Base-by-base conservation (phyloP, 345 rosid genomes). In the Sonneratia alba region DNA sequence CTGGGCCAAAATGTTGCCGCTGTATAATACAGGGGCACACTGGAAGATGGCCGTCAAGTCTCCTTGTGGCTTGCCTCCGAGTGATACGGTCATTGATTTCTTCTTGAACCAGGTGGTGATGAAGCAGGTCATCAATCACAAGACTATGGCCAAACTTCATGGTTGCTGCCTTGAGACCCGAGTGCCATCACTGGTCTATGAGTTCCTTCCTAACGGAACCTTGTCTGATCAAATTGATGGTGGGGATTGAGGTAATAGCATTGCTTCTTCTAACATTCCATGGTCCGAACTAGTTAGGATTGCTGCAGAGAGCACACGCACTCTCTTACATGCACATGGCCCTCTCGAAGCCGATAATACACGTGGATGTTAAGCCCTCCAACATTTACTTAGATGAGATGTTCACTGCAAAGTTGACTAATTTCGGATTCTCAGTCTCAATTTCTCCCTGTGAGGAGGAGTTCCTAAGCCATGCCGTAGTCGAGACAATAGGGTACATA, bases 121-220 rank as follows among this genome's bases (percentile, higher is more conserved):
- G 18, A 53, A 51, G 73, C 64, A 53, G 64, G 18, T 32, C 27
- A 53, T 70, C 24, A 11, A 57, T 12, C 70, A 72, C 36, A 15
- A 42, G 53, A 72, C 62, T 64, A 21, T 63, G 43, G 74, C 69
- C 72, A 71, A 56, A n/a, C 76, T 77, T 19, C 24, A 66, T 36
- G 75, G 75, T 7, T 76, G 62, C 68, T 76, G 72, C 72, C 74
- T 66, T 4, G 78, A 75, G 34, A 53, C 57, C 14, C 21, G 36
- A 15, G 53, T 24, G n/a, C 78, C 71, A 2, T 0, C 40, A 32
- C 70, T 75, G 15, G 78, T 70, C 11, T 75, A 64, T 40, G 78
- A 75, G 45, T 27, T 67, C 36, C 16, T 70, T 13, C 1, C 56
- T 15, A 75, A 70, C 32, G 45, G 66, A 19, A 70, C 63, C 6